A percentile compares a stretch with the other conserved stretches of the same genome.
Conservation (phyloP, 306 rosid genomes). For the Fragaria vesca region DNA sequence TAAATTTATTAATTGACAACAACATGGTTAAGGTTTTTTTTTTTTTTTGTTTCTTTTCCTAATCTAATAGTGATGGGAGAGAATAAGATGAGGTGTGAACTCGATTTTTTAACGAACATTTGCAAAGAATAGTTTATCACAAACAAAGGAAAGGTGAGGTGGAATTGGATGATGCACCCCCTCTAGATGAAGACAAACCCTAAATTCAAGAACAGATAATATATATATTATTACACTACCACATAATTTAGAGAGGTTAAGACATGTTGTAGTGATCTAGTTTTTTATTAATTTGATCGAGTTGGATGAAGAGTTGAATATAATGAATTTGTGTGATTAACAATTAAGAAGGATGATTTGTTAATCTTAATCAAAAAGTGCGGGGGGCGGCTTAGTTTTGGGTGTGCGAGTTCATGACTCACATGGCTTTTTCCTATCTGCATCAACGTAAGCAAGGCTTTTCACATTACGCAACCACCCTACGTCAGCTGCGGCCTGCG, state of each 20-base stretch:
- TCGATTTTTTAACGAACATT: not conserved
- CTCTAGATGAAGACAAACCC: not conserved
- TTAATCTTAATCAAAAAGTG: not conserved
- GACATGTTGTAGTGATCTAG: not conserved
- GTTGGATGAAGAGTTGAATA: not conserved
- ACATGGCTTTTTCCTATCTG: not conserved
- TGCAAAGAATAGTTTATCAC: not conserved
- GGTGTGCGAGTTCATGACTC: not conserved
- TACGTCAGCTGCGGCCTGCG: conserved; percentile 12
- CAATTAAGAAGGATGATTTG: not conserved
- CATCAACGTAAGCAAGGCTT: conserved; percentile 26
- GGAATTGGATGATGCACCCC: not conserved
- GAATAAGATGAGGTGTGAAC: not conserved
- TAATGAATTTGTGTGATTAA: not conserved
- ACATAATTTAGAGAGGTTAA: not conserved
- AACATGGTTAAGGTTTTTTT: not conserved
- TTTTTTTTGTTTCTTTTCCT: too few species aligned
- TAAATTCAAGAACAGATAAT: not conserved
- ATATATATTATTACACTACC: not conserved
- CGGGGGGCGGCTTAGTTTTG: not conserved
- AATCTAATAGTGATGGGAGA: not conserved
- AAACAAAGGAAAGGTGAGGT: not conserved
- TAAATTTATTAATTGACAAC: not conserved
- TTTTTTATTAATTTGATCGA: not conserved
- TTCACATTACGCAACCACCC: conserved; percentile 2